Base-by-base conservation (phyloP, 2,329 filamentous ascomycete genomes). In the Diaporthe sp. region DNA sequence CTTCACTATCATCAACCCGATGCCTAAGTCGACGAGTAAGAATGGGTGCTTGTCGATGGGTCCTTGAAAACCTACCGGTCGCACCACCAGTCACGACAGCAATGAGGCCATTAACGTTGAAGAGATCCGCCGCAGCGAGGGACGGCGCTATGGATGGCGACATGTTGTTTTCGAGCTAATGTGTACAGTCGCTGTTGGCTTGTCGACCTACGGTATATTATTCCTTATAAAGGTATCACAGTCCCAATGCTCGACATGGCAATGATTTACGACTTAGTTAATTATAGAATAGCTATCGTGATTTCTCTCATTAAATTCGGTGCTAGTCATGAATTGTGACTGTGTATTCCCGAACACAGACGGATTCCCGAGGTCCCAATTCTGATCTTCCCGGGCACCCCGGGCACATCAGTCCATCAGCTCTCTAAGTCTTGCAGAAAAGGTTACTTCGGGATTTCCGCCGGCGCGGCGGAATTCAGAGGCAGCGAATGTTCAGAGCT, bases 1-100 rank as follows among this genome's bases (percentile, higher is more conserved):
- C 50, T 71, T 69, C 33, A 50, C 57, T 15, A 74, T 74, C 73
- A 74, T 74, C 72, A 75, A 77, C 72, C 77, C 55, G 25, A 83
- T 78, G 10, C 80, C 80, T 74, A 77, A 70, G 4, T 8, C 6
- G n/a, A 12, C 17, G 12, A 47, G 22, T 71, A 2, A 61, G 52
- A 45, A 33, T 28, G 25, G 9, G 1, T n/a, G 25, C 22, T 33
- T 25, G 6, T 35, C 5, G 30, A 28, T 13, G 9, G n/a, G n/a
- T n/a, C n/a, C n/a, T n/a, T 15, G 10, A 4, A 10, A 25, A 38
- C 54, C 5, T 71, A 71, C 75, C 75, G 8, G 64, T 75, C 9
- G 73, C 75, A 22, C 73, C 75, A 6, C 75, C 75, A 10, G 73
- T 76, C 19, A 76, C 71, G 33, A 76, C 73, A 47, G 71, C 73